Conservation (phyloP, 768 basidiomycete genomes). For the Exidia glandulosa region DNA sequence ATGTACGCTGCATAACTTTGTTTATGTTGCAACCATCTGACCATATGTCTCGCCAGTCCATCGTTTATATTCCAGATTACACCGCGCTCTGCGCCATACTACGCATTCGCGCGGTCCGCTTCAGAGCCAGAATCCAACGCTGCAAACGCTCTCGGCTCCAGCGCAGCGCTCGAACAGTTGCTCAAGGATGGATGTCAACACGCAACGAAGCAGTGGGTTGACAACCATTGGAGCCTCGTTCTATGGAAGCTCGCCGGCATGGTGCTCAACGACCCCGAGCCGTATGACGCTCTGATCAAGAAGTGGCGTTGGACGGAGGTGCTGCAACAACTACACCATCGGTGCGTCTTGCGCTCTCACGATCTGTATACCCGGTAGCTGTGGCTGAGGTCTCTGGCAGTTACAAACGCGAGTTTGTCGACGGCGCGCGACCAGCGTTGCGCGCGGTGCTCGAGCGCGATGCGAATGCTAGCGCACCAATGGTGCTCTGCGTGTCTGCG, state of each 20-base stretch:
- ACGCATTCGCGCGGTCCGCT: constrained; percentile 8
- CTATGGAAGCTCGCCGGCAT: constrained; percentile 93
- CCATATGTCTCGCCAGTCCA: constrained; percentile 3
- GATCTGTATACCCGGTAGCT: neutral
- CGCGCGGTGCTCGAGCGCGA: constrained; percentile 78
- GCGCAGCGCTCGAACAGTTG: constrained; percentile 45
- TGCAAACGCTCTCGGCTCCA: constrained; percentile 30
- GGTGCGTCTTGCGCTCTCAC: constrained; percentile 34
- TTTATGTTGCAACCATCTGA: constrained; percentile 6
- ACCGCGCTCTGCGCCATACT: constrained; percentile 8
- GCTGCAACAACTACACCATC: constrained; percentile 71
- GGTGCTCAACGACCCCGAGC: constrained; percentile 59
- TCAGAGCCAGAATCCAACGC: neutral
- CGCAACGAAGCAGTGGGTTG: constrained; percentile 71
- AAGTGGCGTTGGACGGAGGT: constrained; percentile 81
- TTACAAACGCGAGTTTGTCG: constrained; percentile 79
- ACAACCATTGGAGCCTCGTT: constrained; percentile 83
- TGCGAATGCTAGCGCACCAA: constrained; percentile 62
- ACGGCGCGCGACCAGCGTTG: constrained; percentile 68
- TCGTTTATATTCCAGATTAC: constrained; percentile 7
- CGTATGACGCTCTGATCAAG: constrained; percentile 35
- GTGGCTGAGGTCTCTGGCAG: no score
- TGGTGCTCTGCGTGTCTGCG: constrained; percentile 75
- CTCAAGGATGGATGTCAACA: constrained; percentile 48
- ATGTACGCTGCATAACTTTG: constrained; percentile 30